phyloP scores from a whole-genome alignment of 2,329 filamentous ascomycete species.

The Phaeoacremonium minimum region DNA sequence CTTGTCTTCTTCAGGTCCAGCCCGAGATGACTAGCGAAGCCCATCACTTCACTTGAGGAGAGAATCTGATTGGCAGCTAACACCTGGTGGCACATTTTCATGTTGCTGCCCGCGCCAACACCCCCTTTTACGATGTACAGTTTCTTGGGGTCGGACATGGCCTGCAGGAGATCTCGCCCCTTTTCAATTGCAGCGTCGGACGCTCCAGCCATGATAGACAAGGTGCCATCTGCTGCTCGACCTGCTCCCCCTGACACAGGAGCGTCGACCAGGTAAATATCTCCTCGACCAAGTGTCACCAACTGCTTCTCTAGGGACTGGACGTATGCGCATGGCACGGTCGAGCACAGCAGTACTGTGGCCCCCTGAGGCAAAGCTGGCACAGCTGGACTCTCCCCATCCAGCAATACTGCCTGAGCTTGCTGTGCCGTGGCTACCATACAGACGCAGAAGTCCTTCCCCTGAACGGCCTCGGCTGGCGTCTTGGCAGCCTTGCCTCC shows the following conservation, averaged over 20 bases:
- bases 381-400: slow-evolving; percentile 45
- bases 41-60: slow-evolving; percentile 55
- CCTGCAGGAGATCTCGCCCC: slow-evolving; percentile 54
- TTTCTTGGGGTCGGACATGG: slow-evolving; percentile 58
- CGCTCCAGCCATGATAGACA: slow-evolving; percentile 72
- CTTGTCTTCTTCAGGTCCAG: slow-evolving; percentile 40
- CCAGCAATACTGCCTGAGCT: slow-evolving; percentile 62
- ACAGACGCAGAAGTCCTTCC: slow-evolving; percentile 59
- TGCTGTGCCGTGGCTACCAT: slow-evolving; percentile 75
- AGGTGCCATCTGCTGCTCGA: slow-evolving; percentile 64
- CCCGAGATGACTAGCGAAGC: slow-evolving; percentile 51
- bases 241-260: slow-evolving; percentile 69
- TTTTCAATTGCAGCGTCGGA: slow-evolving; percentile 51
- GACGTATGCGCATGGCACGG: slow-evolving; percentile 63
- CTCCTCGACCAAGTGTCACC: slow-evolving; percentile 47
- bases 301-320: slow-evolving; percentile 56
- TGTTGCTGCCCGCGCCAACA: slow-evolving; percentile 55
- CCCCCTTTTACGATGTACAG: slow-evolving; percentile 59
- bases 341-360: slow-evolving; percentile 64
- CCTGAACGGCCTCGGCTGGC: slow-evolving; percentile 56
- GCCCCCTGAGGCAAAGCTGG: slow-evolving; percentile 49
- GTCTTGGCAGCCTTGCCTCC: slow-evolving; percentile 58
- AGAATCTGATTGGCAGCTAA: slow-evolving; percentile 61
- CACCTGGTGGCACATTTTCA: slow-evolving; percentile 63
- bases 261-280: slow-evolving; percentile 65